Conservation (phyloP, 2,329 filamentous ascomycete genomes). For the Fusarium annulatum region DNA sequence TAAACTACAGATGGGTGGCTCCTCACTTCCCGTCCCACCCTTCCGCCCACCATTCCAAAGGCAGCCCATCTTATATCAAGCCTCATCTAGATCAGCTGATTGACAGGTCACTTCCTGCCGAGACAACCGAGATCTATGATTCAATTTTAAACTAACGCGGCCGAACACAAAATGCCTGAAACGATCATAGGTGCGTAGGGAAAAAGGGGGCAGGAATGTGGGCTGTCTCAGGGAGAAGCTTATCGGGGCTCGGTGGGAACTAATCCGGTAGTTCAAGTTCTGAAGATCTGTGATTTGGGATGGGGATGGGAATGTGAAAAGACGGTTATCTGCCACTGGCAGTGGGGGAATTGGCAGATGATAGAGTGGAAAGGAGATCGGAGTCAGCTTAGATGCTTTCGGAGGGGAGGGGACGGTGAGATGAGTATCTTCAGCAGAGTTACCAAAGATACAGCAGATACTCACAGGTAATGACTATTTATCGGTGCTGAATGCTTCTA, state of each 20-base stretch:
- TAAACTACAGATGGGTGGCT: not conserved
- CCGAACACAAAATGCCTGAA: not conserved
- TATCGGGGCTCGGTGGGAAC: not conserved
- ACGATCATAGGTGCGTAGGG: not conserved
- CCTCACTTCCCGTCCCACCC: not conserved
- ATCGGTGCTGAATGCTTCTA: fast-evolving
- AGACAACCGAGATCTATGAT: slow-evolving; percentile 1
- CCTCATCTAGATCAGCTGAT: not conserved
- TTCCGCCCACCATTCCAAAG: not conserved
- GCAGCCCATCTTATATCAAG: not conserved
- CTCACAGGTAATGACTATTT: not conserved
- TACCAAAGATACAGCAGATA: not conserved
- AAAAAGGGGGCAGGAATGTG: slow-evolving; percentile 11
- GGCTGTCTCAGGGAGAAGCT: not conserved
- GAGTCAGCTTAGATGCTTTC: not conserved
- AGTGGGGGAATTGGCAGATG: not conserved
- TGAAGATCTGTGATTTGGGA: not conserved
- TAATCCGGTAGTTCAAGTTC: not conserved
- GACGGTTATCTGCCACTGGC: not conserved
- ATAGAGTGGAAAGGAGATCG: not conserved
- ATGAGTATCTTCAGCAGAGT: not conserved
- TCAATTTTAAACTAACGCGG: not conserved
- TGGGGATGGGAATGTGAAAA: not conserved
- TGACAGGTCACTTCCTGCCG: not conserved
- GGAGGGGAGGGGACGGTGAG: not conserved